A percentile compares a stretch with the other conserved stretches of the same genome.
These are phyloP conservation scores for Fusarium chaquense DNA, from an alignment of 2,329 filamentous ascomycete species.

Conservation along the genomic window DNA sequence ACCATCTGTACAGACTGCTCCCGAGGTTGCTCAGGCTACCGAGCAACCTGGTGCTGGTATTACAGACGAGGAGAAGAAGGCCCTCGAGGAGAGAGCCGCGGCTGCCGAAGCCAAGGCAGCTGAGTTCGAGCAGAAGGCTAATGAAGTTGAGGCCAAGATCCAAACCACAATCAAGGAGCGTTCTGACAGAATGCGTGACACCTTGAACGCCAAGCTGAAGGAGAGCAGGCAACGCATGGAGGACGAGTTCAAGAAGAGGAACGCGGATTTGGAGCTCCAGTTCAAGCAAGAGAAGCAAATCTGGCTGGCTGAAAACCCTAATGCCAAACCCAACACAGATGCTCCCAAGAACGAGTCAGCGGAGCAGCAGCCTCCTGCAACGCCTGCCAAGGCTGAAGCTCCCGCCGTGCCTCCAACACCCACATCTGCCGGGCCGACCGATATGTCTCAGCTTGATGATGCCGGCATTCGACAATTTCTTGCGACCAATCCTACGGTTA, in stretches of 20 bases:
- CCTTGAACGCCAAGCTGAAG: conserved; percentile 76
- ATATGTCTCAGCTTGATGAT: conserved; percentile 65
- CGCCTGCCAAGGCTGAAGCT: conserved; percentile 56
- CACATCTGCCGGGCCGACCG: conserved; percentile 51
- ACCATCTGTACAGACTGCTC: conserved; percentile 56
- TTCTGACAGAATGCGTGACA: conserved; percentile 76
- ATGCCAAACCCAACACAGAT: conserved; percentile 44
- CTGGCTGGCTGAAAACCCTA: conserved; percentile 66
- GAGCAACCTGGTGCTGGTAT: conserved; percentile 47
- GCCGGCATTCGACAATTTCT: conserved; percentile 68
- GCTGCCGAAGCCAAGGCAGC: conserved; percentile 70
- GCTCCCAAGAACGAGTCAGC: conserved; percentile 29
- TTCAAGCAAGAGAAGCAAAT: conserved; percentile 74
- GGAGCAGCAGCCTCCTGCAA: conserved; percentile 48
- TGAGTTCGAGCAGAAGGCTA: conserved; percentile 73
- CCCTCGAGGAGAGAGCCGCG: conserved; percentile 72
- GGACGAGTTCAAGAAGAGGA: conserved; percentile 66
- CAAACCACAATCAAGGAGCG: conserved; percentile 72
- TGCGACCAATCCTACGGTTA: conserved; percentile 67
- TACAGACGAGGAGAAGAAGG: conserved; percentile 69
- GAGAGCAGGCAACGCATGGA: conserved; percentile 70
- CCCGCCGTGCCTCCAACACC: conserved; percentile 54
- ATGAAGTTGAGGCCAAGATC: conserved; percentile 73
- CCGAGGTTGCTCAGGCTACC: conserved; percentile 54
- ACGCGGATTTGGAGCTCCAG: conserved; percentile 64